Percentiles rank a stretch among this genome's conserved stretches.
phyloP scores from a whole-genome alignment of 1,284 basidiomycete species.

The Sparassis latifolia region DNA sequence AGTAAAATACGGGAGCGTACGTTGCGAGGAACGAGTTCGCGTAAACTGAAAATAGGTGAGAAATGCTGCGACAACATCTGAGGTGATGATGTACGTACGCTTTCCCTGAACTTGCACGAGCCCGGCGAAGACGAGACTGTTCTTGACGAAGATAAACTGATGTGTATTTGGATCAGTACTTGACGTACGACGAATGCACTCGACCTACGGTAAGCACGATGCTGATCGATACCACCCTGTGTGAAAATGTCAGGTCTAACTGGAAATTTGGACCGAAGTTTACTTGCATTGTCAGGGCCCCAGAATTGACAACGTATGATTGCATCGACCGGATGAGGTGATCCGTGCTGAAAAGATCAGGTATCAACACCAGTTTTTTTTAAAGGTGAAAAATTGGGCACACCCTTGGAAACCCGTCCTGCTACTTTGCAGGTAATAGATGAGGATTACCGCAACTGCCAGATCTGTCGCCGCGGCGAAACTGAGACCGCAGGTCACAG shows the following conservation, averaged over 20 bases:
- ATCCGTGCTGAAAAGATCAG: constrained; percentile 1
- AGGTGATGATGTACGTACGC: background rate
- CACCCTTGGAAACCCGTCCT: constrained; percentile 4
- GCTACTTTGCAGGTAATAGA: constrained; percentile 3
- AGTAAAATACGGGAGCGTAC: background rate
- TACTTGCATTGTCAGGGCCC: constrained; percentile 2
- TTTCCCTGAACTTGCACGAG: constrained; percentile 4
- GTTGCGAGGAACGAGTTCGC: constrained; percentile 10
- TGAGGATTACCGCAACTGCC: constrained; percentile 2
- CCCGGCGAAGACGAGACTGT: constrained; percentile 4
- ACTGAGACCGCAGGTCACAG: constrained; percentile 5
- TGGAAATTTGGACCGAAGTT: background rate
- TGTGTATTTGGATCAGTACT: background rate
- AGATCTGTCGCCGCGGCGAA: constrained; percentile 6
- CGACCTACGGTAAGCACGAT: background rate
- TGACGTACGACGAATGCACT: too few relatives aligned
- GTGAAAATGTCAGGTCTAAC: background rate
- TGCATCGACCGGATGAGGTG: constrained; percentile 4
- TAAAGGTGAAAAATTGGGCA: background rate
- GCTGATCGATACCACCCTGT: background rate
- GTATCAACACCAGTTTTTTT: background rate
- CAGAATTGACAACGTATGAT: constrained; percentile 3
- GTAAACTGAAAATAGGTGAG: constrained; percentile 1
- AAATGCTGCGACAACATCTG: constrained; percentile 1
- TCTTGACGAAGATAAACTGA: constrained; percentile 2